Evolutionary conservation across 192 early-diverging fungal genomes (phyloP), one percentile per base, ranked within the genome.

Genomic region (Hyaloraphidium curvatum): DNA sequence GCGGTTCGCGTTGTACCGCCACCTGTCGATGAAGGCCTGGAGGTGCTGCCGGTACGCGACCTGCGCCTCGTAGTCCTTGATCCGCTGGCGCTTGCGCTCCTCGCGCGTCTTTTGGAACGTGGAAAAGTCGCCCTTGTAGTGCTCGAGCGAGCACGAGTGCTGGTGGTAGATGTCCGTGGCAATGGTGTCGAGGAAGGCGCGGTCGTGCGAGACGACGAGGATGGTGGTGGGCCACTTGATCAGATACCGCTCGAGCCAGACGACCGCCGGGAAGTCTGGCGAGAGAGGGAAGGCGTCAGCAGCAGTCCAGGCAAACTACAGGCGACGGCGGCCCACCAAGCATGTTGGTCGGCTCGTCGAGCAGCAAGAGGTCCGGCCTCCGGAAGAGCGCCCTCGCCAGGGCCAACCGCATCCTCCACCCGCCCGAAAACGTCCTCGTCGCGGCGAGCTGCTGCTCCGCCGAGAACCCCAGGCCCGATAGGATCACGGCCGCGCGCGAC

Each of bases 1-100:
- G 22, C 29, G 54, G 30, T 40, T 98, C 28, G 95, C 89, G 63
- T 98, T 98, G 65, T 98, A 98, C 60, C 95, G 72, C 95, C 95
- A 98, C 30, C 89, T 78, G 61, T 96, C 95, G 62, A 98, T 94
- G 61, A 94, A 98, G 13, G 85, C 95, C 56, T 98, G 92, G 67
- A 96, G 66, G 65, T 98, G 91, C 60, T 87, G 77, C 22, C 89
- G 81, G 65, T 89, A 87, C 63, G 86, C 77, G 60, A 91, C 67
- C 67, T 98, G 95, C 27, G 89, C 76, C 71, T 98, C 89, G 63
- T 96, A 98, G 65, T 98, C 95, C 54, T 87, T 75, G 30, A 87
- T 61, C 62, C 88, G 86, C 59, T 85, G 82, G 69, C 83, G 87
- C 52, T 81, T 79, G 58, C 92, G 80, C 61, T 98, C 95, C 35